phyloP scores from a whole-genome alignment of 257 asterid genomes.

The Leptodermis oblonga region DNA sequence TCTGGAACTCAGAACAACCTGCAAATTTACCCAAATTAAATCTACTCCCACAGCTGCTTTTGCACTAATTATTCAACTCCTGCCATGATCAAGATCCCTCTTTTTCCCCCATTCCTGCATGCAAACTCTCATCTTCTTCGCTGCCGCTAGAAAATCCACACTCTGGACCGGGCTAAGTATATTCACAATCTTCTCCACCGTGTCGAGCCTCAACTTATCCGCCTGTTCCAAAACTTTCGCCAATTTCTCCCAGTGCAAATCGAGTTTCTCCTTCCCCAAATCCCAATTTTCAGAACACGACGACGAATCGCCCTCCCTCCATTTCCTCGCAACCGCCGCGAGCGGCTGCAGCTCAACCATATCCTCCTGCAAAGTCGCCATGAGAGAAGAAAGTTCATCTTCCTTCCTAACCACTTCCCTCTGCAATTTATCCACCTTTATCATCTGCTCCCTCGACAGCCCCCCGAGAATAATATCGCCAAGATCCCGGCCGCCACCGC shows the following conservation, averaged over 20 bases:
- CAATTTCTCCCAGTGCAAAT: slow-evolving; percentile 19
- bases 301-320: too few species aligned
- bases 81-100: slow-evolving; percentile 26
- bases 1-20: too few species aligned
- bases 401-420: slow-evolving; percentile 18
- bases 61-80: not conserved
- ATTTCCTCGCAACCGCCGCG: slow-evolving; percentile 13
- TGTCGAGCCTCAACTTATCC: slow-evolving; percentile 30
- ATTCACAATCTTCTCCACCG: slow-evolving; percentile 23
- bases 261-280: slow-evolving; percentile 16
- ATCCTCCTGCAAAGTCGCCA: slow-evolving; percentile 34
- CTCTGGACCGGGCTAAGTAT: slow-evolving; percentile 31
- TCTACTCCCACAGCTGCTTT: too few species aligned
- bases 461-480: slow-evolving; percentile 13
- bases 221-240: slow-evolving; percentile 23
- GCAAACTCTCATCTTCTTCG: slow-evolving; percentile 29
- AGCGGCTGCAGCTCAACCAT: slow-evolving; percentile 28
- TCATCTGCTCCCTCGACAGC: slow-evolving; percentile 18
- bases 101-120: slow-evolving; percentile 32
- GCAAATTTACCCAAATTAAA: too few species aligned
- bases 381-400: slow-evolving; percentile 2
- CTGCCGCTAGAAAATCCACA: slow-evolving; percentile 27
- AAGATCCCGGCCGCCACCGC: slow-evolving; percentile 23
- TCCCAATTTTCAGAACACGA: not conserved
- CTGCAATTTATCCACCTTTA: slow-evolving; percentile 21